Evolutionary conservation across 176 grass and related monocot genomes (phyloP).

Genomic region (Rhynchospora breviuscula): DNA sequence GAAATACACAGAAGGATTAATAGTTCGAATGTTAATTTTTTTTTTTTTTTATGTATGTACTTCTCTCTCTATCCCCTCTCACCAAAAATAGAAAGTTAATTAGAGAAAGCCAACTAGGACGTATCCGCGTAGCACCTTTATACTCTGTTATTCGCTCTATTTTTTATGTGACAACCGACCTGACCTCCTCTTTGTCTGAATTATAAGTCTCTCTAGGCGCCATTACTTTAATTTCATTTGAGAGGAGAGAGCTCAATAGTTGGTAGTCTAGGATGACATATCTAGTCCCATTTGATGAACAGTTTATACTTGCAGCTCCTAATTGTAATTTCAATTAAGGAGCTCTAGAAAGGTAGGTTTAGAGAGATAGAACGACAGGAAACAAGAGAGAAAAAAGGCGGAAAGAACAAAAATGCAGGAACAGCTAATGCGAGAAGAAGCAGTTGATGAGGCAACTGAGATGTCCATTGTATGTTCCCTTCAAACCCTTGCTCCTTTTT

Average conservation of each 20-base stretch:
- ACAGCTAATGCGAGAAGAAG: neutral
- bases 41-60: neutral
- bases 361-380: neutral
- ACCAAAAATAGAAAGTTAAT: slow-evolving; percentile 26
- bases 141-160: slow-evolving; percentile 1
- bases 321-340: neutral
- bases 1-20: neutral
- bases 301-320: neutral
- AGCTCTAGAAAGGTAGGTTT: neutral
- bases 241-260: neutral
- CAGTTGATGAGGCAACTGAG: neutral
- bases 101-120: neutral
- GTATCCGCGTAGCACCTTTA: neutral
- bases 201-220: neutral
- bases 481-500: neutral
- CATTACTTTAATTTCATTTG: neutral
- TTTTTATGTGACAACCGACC: neutral
- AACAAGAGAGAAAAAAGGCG: neutral
- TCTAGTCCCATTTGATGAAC: neutral
- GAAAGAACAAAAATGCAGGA: neutral
- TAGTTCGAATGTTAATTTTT: neutral
- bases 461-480: slow-evolving; percentile 23
- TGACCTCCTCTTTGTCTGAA: neutral
- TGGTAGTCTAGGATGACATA: neutral
- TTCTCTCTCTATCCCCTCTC: neutral